Conservation (phyloP, 2,329 filamentous ascomycete species). For the Fusarium xylarioides region DNA sequence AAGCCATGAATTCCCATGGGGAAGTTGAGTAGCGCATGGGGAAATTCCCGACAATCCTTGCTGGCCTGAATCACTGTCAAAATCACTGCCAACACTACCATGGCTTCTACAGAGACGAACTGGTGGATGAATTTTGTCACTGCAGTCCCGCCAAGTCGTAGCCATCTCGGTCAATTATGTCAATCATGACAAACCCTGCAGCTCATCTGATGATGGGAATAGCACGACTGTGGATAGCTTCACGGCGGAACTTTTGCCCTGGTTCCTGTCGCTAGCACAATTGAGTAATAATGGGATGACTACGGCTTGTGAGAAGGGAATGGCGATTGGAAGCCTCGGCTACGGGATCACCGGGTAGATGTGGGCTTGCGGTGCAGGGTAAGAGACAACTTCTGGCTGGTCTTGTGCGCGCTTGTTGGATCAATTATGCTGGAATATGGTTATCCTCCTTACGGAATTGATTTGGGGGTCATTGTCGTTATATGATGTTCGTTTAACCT, state of each 20-base stretch:
- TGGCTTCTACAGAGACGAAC: accelerated
- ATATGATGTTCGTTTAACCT: accelerated
- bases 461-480: too few species aligned
- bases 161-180: slow-evolving; percentile 25
- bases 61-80: too few species aligned
- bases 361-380: not conserved
- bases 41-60: slow-evolving; percentile 20
- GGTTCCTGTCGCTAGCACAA: not conserved
- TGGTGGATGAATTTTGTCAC: not conserved
- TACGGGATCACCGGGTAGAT: slow-evolving; percentile 2
- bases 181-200: not conserved
- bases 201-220: not conserved
- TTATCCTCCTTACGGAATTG: accelerated
- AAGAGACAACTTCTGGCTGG: not conserved
- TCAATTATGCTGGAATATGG: not conserved
- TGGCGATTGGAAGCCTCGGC: slow-evolving; percentile 1
- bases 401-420: not conserved
- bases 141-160: not conserved
- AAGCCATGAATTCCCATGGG: slow-evolving; percentile 23
- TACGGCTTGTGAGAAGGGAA: not conserved
- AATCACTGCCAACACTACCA: not conserved
- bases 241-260: not conserved
- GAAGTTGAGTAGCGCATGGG: slow-evolving; percentile 8
- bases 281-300: slow-evolving; percentile 15
- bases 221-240: slow-evolving; percentile 7